Conservation (phyloP, 2,329 filamentous ascomycete genomes). For the Teratosphaeriaceae sp. region DNA sequence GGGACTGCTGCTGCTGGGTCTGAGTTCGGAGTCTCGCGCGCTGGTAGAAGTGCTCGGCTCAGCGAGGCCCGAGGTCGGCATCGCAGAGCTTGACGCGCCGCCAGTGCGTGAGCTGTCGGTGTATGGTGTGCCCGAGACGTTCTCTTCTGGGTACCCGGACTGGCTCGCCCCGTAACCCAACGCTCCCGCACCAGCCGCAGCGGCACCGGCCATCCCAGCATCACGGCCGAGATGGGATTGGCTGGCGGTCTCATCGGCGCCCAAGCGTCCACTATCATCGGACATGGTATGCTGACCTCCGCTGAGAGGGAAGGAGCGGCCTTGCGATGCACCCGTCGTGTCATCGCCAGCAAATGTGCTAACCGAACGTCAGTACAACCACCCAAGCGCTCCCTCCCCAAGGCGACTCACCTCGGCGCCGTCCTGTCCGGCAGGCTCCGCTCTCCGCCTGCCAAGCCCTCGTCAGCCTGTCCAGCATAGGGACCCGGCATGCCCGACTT, state of each 20-base stretch:
- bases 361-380: neutral
- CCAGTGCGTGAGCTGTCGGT: neutral
- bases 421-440: neutral
- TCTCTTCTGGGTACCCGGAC: constrained; percentile 4
- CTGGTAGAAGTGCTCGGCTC: neutral
- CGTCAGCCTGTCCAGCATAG: constrained; percentile 12
- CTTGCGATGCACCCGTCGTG: neutral
- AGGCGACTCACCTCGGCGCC: constrained; percentile 6
- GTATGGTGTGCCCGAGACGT: neutral
- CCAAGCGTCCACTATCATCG: neutral
- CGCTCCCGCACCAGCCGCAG: constrained; percentile 20
- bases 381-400: constrained; percentile 20
- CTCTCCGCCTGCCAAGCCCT: constrained; percentile 3
- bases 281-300: constrained; percentile 19
- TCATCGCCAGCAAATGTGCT: constrained; percentile 10
- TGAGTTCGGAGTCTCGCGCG: no score
- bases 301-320: constrained; percentile 25
- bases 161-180: constrained; percentile 9
- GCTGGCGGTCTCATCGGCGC: neutral
- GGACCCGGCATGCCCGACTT: constrained; percentile 9
- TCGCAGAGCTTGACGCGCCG: no score
- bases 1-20: neutral
- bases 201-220: constrained; percentile 23
- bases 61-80: no score
- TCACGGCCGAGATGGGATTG: constrained; percentile 10